Percentiles rank a stretch among this genome's conserved stretches.
Evolutionary conservation across 179 eudicot genomes (phyloP).

Genomic region (Carnegiea gigantea): DNA sequence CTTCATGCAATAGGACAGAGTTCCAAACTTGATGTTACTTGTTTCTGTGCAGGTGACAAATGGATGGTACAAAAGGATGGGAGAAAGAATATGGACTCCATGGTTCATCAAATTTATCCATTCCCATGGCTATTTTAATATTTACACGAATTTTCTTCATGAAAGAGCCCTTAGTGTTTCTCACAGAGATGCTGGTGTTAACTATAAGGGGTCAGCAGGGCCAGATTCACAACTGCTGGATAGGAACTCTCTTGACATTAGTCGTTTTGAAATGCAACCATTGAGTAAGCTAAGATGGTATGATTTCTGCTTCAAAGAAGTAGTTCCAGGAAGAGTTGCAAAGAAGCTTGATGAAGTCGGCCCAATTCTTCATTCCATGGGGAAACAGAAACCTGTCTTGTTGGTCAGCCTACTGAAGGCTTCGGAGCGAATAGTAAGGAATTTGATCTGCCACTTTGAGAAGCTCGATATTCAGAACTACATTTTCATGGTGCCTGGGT

Average conservation of each 20-base stretch:
- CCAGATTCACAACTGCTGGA: conserved; percentile 80
- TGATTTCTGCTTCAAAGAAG: conserved; percentile 88
- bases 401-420: conserved; percentile 49
- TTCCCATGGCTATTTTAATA: conserved; percentile 73
- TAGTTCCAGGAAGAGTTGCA: conserved; percentile 60
- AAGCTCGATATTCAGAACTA: conserved; percentile 65
- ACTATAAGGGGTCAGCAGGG: conserved; percentile 87
- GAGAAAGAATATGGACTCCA: conserved; percentile 97
- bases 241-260: conserved; percentile 41
- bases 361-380: conserved; percentile 51
- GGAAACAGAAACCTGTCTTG: conserved; percentile 51
- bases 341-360: conserved; percentile 49
- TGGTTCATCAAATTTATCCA: conserved; percentile 97
- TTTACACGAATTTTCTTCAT: conserved; percentile 73
- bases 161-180: conserved; percentile 84
- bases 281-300: conserved; percentile 71
- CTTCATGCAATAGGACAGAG: not conserved
- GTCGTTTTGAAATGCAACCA: conserved; percentile 51
- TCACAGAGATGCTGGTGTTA: conserved; percentile 96
- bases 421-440: conserved; percentile 44
- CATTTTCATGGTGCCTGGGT: conserved; percentile 58
- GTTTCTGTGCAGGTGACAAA: conserved; percentile 69
- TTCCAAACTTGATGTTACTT: not conserved
- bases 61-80: conserved; percentile 97
- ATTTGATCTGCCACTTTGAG: conserved; percentile 86